Conservation (phyloP, 2,329 filamentous ascomycete species). For the Diaporthe aspalathi region DNA sequence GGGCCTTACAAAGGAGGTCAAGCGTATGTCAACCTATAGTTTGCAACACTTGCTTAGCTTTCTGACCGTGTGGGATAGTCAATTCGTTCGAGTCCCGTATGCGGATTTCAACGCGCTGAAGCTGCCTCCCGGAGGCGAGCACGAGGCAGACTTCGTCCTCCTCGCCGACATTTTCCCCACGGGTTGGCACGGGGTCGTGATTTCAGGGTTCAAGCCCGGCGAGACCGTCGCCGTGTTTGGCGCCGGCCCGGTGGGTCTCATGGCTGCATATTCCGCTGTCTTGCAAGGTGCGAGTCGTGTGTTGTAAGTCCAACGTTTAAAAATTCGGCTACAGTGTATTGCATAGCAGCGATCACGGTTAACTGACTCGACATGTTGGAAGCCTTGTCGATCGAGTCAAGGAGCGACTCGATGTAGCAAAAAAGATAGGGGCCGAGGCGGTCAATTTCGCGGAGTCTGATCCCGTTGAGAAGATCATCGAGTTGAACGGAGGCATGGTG, state of each 20-base stretch:
- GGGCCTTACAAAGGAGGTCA: conserved; percentile 61
- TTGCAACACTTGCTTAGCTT: no score
- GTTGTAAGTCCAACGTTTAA: conserved; percentile 47
- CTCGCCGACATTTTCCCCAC: not conserved
- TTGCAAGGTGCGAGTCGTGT: conserved; percentile 71
- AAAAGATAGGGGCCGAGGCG: conserved; percentile 70
- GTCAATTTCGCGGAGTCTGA: conserved; percentile 72
- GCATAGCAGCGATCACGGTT: accelerated
- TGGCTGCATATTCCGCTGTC: conserved; percentile 73
- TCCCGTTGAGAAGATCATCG: conserved; percentile 70
- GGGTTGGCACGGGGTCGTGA: conserved; percentile 67
- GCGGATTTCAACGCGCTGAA: conserved; percentile 75
- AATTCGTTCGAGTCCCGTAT: conserved; percentile 73
- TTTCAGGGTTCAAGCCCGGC: conserved; percentile 69
- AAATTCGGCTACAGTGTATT: accelerated
- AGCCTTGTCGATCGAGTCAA: conserved; percentile 70
- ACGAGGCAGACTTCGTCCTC: conserved; percentile 69
- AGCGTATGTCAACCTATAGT: conserved; percentile 49
- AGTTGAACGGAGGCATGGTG: conserved; percentile 68
- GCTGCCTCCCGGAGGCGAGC: conserved; percentile 69
- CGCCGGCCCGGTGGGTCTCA: conserved; percentile 72
- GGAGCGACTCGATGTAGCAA: conserved; percentile 67
- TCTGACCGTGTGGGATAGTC: conserved; percentile 42
- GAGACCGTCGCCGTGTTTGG: conserved; percentile 75
- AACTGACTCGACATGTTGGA: not conserved